Base-by-base conservation (phyloP, 2,329 filamentous ascomycete species). In the Fusarium chuoi region DNA sequence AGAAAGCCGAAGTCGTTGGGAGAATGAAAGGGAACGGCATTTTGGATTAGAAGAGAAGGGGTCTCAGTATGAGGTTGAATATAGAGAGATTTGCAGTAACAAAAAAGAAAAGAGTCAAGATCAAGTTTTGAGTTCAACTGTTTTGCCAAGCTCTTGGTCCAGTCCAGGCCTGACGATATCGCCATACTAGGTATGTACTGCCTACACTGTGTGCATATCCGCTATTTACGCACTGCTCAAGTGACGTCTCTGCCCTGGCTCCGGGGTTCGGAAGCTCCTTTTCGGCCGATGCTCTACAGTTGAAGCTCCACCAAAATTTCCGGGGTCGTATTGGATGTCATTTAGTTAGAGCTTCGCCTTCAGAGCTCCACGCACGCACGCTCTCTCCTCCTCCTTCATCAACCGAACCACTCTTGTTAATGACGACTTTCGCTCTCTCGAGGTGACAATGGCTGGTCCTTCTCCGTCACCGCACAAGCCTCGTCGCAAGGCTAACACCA, bases 1-100 rank as follows among this genome's bases (percentile, higher is more conserved):
- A 92, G 79, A 97, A 92, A 61, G 92, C 90, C 39, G 95, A 97
- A 10, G 96, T 98, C 2, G 96, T 98, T 5, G 96, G 95, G 38
- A 98, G 90, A 17, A 89, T 85, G 79, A 98, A 98, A 18, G 93
- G 93, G 80, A 94, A 98, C 38, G 96, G 95, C 96, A 98, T 98
- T 46, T 78, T 84, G 7, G 17, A 17, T 30, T 15, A 75, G 46
- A n/a, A 26, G 41, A 51, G 24, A 45, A 4, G 11, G 15, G 18
- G 6, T 22, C 28, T 33, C 20, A 10, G 28, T 28, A 20, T 38
- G 46, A 51, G 30, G 36, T 35, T 46, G 24, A 42, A 22, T 48
- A 59, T 55, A 56, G 45, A 28, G 41, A 45, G 22, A 30, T 36
- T 18, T 9, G 28, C 24, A 15, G 44, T 41, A 59, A 10, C 22